Base-by-base conservation (phyloP, 2,329 filamentous ascomycete genomes). In the Penicillium sp. region DNA sequence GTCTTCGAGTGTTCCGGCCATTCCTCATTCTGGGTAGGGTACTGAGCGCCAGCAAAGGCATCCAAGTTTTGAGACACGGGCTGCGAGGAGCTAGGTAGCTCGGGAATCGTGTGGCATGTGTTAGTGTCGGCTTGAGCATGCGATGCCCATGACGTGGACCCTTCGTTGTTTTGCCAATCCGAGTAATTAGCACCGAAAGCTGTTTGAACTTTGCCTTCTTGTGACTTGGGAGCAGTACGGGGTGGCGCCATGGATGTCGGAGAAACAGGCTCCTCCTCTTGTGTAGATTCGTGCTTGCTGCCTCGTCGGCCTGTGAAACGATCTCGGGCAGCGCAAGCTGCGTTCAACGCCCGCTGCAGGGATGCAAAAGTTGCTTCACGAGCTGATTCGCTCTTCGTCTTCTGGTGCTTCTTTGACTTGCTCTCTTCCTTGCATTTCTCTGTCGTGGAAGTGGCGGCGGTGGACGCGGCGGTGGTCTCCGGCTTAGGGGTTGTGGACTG, bases 361-460 rank as follows among this genome's bases (percentile, higher is more conserved):
- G 78, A 79, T 10, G 74, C 75, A 65, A 78, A 78, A 15, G 75
- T 78, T 42, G 76, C 75, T 59, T 78, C 76, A 15, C 76, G 75
- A 35, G 72, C 70, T 7, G 73, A 71, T 52, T 78, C 76, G 54
- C 72, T 77, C 49, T 69, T 69, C 25, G 74, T 71, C 54, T 77
- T 76, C 38, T 73, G 71, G 57, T 77, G 73, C 58, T 72, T 76
- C 51, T 67, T 70, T 67, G 51, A 66, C 57, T 67, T 66, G 25
- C 61, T 52, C 42, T 57, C 60, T 7, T 52, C 53, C 59, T 70
- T 67, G n/a, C 53, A 59, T n/a, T 60, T 62, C 34, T 62, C 62
- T 37, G 66, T 60, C 14, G 62, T 64, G 5, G 66, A 63, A 22
- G 66, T 57, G 35, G 67, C 47, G 12, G 17, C 41, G 37, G 31